Evolutionary conservation across 1,284 basidiomycete genomes (phyloP).

Genomic region (Lignosus rhinocerotis): DNA sequence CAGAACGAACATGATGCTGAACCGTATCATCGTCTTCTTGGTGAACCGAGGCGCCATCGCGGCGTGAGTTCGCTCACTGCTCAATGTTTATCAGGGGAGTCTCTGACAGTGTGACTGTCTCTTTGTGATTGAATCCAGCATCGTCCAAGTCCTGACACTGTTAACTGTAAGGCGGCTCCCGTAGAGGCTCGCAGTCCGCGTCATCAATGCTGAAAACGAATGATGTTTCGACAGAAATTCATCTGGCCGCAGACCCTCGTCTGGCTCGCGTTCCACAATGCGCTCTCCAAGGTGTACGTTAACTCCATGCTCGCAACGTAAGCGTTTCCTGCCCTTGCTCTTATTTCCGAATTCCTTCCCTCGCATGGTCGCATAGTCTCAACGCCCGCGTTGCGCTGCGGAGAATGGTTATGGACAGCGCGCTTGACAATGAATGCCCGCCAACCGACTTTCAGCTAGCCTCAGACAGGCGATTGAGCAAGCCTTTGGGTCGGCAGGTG

Average conservation of each 20-base stretch:
- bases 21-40: constrained; percentile 19
- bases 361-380: constrained; percentile 3
- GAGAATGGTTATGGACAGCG: constrained; percentile 9
- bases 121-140: not conserved
- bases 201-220: not conserved
- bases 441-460: constrained; percentile 6
- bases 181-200: not conserved
- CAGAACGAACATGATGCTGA: constrained; percentile 19
- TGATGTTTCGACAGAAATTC: constrained; percentile 8
- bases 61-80: constrained; percentile 9
- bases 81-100: too few species aligned
- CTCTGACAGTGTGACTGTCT: not conserved
- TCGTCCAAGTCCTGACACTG: constrained; percentile 16
- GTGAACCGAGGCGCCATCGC: constrained; percentile 21
- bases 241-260: constrained; percentile 14
- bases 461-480: not conserved
- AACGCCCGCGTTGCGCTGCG: constrained; percentile 17
- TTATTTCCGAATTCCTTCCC: not conserved
- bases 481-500: not conserved
- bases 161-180: constrained; percentile 3
- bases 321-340: not conserved
- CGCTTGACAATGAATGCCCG: not conserved
- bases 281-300: constrained; percentile 17
- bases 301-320: constrained; percentile 24
- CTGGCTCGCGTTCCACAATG: constrained; percentile 22